Evolutionary conservation across 2,329 filamentous ascomycete genomes (phyloP).

Genomic region (Fusarium sp.): DNA sequence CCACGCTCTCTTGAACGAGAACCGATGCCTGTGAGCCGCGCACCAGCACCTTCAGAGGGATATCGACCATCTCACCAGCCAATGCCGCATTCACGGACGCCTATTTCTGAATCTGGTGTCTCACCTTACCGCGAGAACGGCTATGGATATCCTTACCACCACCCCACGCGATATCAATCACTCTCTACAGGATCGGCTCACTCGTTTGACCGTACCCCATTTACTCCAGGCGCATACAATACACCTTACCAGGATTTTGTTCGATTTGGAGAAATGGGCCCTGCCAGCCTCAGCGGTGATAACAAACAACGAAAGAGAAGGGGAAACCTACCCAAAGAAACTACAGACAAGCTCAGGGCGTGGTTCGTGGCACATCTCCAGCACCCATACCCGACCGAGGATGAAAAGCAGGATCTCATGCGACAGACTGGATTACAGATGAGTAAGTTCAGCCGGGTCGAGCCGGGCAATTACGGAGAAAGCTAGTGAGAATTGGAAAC

Average conservation of each 20-base stretch:
- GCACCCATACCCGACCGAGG: constrained; percentile 89
- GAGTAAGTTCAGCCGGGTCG: constrained; percentile 66
- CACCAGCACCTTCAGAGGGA: constrained; percentile 54
- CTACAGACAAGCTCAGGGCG: constrained; percentile 81
- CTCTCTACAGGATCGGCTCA: constrained; percentile 60
- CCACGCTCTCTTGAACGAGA: constrained; percentile 56
- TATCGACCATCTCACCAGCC: constrained; percentile 51
- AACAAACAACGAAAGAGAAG: constrained; percentile 73
- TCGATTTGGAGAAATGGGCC: constrained; percentile 58
- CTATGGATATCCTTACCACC: constrained; percentile 59
- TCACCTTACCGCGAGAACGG: constrained; percentile 52
- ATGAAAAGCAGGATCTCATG: constrained; percentile 88
- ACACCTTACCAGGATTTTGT: constrained; percentile 60
- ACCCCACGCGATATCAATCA: constrained; percentile 61
- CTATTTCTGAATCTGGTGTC: constrained; percentile 51
- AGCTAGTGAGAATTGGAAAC: constrained; percentile 8
- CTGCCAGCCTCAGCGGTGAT: constrained; percentile 57
- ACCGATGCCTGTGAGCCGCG: constrained; percentile 49
- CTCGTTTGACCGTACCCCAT: constrained; percentile 60
- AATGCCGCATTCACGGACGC: constrained; percentile 45
- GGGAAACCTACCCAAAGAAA: constrained; percentile 91
- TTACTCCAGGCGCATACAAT: constrained; percentile 58
- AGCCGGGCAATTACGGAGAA: not conserved
- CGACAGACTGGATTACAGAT: constrained; percentile 81
- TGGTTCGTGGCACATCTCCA: constrained; percentile 85